Evolutionary conservation across 2,329 filamentous ascomycete genomes (phyloP).

Genomic region (Mycosphaerella sp.): DNA sequence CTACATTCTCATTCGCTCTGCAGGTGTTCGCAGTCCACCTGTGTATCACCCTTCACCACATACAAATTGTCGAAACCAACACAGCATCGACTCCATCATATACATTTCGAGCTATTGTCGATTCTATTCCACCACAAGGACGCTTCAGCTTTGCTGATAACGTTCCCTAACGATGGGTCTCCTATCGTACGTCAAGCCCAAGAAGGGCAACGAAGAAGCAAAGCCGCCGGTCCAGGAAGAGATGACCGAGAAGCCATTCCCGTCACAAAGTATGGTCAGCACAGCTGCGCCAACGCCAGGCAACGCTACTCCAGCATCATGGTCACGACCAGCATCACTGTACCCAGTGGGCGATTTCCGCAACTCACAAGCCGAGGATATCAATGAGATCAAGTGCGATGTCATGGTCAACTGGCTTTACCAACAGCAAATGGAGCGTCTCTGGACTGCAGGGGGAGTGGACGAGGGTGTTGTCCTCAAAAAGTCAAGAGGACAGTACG

Average conservation of each 20-base stretch:
- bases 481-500: conserved; percentile 46
- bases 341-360: conserved; percentile 33
- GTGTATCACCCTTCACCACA: neutral
- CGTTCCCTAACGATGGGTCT: conserved; percentile 19
- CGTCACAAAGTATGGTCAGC: conserved; percentile 4
- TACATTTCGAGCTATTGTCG: neutral
- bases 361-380: conserved; percentile 39
- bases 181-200: conserved; percentile 24
- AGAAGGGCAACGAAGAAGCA: conserved; percentile 16
- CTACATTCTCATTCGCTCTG: conserved; percentile 17
- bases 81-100: neutral
- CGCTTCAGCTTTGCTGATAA: neutral
- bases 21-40: neutral
- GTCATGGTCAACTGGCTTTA: conserved; percentile 60
- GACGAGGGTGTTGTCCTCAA: conserved; percentile 54
- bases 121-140: neutral
- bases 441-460: conserved; percentile 44
- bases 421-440: conserved; percentile 52
- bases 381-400: conserved; percentile 52
- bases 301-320: conserved; percentile 24
- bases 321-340: conserved; percentile 34
- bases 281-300: conserved; percentile 20
- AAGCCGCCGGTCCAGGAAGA: conserved; percentile 12
- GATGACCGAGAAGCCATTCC: conserved; percentile 15
- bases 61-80: neutral